Evolutionary conservation across 2,329 filamentous ascomycete species (phyloP).

Genomic region (Venturia pyrina): DNA sequence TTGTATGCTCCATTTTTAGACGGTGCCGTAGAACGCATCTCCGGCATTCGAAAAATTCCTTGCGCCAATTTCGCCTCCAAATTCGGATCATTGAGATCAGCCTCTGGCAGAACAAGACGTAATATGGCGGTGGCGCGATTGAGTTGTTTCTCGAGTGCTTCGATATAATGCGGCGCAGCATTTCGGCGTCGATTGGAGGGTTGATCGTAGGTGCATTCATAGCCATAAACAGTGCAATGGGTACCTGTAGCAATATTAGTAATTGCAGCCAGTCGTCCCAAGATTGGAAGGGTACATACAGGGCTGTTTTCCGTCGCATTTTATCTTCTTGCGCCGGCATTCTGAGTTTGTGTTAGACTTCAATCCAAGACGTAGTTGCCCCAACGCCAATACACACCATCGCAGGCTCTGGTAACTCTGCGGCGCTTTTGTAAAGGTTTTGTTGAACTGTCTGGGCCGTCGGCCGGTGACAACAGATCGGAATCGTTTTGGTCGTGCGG

Average conservation of each 20-base stretch:
- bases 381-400: conserved; percentile 13
- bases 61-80: conserved; percentile 69
- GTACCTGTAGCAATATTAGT: conserved; percentile 34
- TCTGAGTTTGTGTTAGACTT: conserved; percentile 17
- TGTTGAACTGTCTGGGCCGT: conserved; percentile 14
- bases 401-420: conserved; percentile 35
- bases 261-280: neutral
- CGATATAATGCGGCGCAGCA: conserved; percentile 85
- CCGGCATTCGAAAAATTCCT: conserved; percentile 38
- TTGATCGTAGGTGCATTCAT: conserved; percentile 94
- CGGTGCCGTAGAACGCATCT: conserved; percentile 17
- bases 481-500: conserved; percentile 4
- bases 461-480: conserved; percentile 7
- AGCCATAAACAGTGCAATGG: conserved; percentile 96
- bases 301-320: conserved; percentile 45
- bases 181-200: conserved; percentile 86
- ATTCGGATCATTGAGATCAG: conserved; percentile 75
- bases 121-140: conserved; percentile 75
- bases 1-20: neutral
- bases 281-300: conserved; percentile 24
- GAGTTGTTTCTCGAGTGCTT: conserved; percentile 72
- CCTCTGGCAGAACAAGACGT: conserved; percentile 68
- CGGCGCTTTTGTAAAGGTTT: conserved; percentile 31
- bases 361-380: neutral
- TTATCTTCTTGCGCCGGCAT: conserved; percentile 41